Conservation (phyloP, 345 rosid genomes). For the Eucalyptus erythrocorys region DNA sequence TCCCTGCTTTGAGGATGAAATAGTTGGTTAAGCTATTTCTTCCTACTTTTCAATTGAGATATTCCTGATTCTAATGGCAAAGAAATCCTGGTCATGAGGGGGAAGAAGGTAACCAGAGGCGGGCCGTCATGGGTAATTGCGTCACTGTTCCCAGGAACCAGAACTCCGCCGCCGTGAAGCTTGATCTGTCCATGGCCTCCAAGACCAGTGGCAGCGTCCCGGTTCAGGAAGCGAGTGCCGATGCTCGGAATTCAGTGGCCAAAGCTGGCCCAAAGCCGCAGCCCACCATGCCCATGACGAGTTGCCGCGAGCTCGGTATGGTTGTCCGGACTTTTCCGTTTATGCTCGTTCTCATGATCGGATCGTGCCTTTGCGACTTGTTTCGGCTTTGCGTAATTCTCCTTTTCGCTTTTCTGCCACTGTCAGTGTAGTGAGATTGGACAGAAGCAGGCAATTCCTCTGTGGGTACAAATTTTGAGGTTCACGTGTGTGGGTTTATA, state of each 20-base stretch:
- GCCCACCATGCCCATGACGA: not conserved
- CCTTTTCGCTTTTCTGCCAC: not conserved
- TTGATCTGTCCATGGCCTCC: not conserved
- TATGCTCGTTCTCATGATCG: not conserved
- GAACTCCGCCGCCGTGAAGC: constrained; percentile 8
- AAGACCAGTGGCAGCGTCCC: not conserved
- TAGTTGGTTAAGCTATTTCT: not conserved
- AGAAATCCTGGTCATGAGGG: not conserved
- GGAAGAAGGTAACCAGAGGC: not conserved
- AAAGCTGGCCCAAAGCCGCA: not conserved
- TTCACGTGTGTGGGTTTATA: not conserved
- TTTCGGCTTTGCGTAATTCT: not conserved
- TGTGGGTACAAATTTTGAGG: not conserved
- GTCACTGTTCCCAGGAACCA: constrained; percentile 8
- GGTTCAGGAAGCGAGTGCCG: not conserved
- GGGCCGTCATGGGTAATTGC: constrained; percentile 30
- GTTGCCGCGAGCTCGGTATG: not conserved
- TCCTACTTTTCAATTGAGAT: not conserved
- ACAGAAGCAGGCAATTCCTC: not conserved
- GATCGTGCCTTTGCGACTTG: not conserved
- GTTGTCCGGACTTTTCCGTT: not conserved
- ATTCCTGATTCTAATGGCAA: not conserved
- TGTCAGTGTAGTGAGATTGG: not conserved
- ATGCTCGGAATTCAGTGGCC: not conserved
- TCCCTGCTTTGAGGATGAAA: not conserved